Base-by-base conservation (phyloP, 176 grass and related monocot genomes). In the Melocanna baccifera region DNA sequence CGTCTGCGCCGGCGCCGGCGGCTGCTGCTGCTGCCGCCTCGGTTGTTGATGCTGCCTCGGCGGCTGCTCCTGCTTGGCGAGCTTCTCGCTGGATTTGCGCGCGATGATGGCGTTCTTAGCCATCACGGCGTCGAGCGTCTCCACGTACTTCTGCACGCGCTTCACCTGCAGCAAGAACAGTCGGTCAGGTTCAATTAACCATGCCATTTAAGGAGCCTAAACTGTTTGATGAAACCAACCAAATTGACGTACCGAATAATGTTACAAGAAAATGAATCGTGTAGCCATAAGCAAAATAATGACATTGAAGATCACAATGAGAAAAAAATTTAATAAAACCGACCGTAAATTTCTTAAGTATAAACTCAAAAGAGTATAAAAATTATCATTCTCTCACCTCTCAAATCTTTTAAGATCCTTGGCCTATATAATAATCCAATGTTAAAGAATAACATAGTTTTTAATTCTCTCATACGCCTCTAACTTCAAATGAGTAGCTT, bases 101-200 rank as follows among this genome's bases (percentile, higher is more conserved):
- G 19, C 4, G 69, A 91, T 79, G 76, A 39, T 29, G 40, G 87
- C 86, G 85, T 98, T 98, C 88, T 89, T 95, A 43, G 52, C 87
- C 73, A 81, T 87, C 20, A 98, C 90, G 0, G 83, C 85, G 85
- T 98, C 96, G 28, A 98, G 96, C 46, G 81, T 81, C 85, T 98
- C 96, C 67, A 98, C 96, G 73, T 90, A 98, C 83, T 89, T 98
- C 84, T 95, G 93, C 71, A 98, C 96, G 77, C 96, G 87, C 84
- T 92, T 95, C 73, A 95, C 93, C 96, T 98, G 77, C 71, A 82
- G 10, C 58, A 53, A 20, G 71, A 74, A 62, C 13, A 69, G 20
- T 39, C 45, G 69, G 57, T 3, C 39, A 25, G 40, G 26, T 76
- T 55, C 45, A 19, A 64, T 62, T 5, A 39, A 57, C 7, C 42